These are phyloP conservation scores for Petasospora rhodanensis DNA, from an alignment of 1,139 yeast species.

Conservation along the genomic window DNA sequence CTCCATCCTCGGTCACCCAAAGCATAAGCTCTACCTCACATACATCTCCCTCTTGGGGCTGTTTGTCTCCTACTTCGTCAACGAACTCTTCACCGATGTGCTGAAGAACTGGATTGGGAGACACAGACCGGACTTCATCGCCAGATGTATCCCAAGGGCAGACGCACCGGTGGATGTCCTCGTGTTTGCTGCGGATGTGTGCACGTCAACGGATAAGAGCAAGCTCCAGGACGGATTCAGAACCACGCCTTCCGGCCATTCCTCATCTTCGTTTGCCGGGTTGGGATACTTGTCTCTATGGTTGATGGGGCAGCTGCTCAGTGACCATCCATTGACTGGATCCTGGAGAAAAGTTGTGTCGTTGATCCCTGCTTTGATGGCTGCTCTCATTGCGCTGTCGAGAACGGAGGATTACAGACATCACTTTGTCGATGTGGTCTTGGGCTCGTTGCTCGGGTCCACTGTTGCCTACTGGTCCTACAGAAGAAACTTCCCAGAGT, in stretches of 20 bases:
- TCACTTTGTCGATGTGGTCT: conserved; percentile 63
- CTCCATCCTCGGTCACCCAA: conserved; percentile 34
- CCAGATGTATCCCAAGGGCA: conserved; percentile 56
- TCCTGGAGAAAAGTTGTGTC: conserved; percentile 49
- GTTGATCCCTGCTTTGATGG: conserved; percentile 47
- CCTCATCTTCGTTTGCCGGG: conserved; percentile 63
- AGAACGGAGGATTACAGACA: conserved; percentile 79
- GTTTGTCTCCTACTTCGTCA: conserved; percentile 46
- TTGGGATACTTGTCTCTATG: conserved; percentile 60
- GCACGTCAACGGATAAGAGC: conserved; percentile 46
- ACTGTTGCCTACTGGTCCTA: conserved; percentile 40
- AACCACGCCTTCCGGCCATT: conserved; percentile 78
- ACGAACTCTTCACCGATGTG: conserved; percentile 56
- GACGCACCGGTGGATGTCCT: conserved; percentile 43
- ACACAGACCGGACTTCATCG: conserved; percentile 73
- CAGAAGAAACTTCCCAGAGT: conserved; percentile 42
- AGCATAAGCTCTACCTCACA: conserved; percentile 38
- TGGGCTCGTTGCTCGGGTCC: conserved; percentile 56
- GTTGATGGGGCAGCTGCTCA: conserved; percentile 56
- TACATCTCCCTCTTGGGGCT: conserved; percentile 54
- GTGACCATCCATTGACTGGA: conserved; percentile 41
- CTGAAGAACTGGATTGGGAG: conserved; percentile 72
- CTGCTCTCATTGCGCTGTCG: conserved; percentile 60
- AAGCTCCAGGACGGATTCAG: conserved; percentile 66
- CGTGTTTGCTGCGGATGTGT: conserved; percentile 55